Base-by-base conservation (phyloP, 23 red algal genomes). In the Pyropia haitanensis region DNA sequence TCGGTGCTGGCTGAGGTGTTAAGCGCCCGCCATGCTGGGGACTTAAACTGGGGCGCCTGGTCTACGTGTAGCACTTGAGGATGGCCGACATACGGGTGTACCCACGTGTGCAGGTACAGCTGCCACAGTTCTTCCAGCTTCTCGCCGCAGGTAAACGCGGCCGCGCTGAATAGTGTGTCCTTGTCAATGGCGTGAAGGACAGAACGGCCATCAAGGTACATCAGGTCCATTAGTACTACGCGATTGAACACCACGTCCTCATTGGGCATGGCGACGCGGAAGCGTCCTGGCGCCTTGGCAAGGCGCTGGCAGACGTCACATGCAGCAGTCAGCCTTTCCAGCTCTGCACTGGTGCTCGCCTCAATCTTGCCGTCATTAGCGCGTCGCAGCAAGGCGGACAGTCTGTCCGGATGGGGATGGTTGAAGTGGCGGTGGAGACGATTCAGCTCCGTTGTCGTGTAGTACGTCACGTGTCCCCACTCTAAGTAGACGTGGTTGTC, bases 251-350 rank as follows among this genome's bases (percentile, higher is more conserved):
- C 1, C 6, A 56, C 19, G 25, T 73, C 52, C 2, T 73, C 53
- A 3, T 73, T 26, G 14, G 69, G 52, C 48, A 73, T 58, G 0
- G 46, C 14, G 21, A 55, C 44, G 18, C 49, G 27, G 67, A 72
- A 72, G 46, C 67, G 67, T 32, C 67, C 28, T 56, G 67, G 67
- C 28, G 44, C 54, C 60, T 22, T 23, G 39, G 30, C 23, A 3
- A 73, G 54, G 1, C 69, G 69, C 60, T 73, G 69, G 51, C 69
- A 73, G 5, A 60, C 18, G 28, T 73, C 69, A 73, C 2, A 73
- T 10, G 64, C 52, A 4, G 64, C 48, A 14, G 27, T 68, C 18
- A 26, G 25, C 4, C 4, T 1, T 5, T 27, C 20, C 16, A 73
- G 33, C 33, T 73, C n/a, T 2, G 25, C 27, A 14, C 48, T 4